Base-by-base conservation (phyloP, 805 yeast genomes). In the Candida adriatica region DNA sequence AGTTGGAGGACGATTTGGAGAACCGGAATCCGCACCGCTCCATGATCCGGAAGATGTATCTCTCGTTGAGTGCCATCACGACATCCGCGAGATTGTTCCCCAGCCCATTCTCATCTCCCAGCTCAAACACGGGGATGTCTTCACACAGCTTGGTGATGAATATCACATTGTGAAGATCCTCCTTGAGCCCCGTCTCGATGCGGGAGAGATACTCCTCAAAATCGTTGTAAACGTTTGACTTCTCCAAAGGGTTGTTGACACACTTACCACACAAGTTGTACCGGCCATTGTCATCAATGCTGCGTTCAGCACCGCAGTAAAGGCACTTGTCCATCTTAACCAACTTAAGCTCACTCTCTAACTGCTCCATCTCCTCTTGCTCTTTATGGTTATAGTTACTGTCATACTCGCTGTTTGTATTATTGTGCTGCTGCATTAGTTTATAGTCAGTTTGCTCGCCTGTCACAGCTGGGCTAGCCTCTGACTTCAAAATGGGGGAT, bases 201-300 rank as follows among this genome's bases (percentile, higher is more conserved):
- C 43, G 33, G 6, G 30, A 30, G 31, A 48, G 33, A 16, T 42
- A 48, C 8, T 33, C 16, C 5, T 37, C 37, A 22, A 46, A 48
- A 16, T 46, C 51, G 23, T 42, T 45, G 31, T 29, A 45, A 6
- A 48, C 49, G 26, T 45, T 43, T 19, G 37, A 41, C 34, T 42
- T 41, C 28, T 45, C 39, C 17, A 39, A 32, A n/a, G 53, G 52
- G 32, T 49, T 40, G 8, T 30, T 37, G 8, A 49, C 50, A 42
- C 55, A 48, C 33, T 42, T 43, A 4, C 43, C 49, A 38, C 53
- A 48, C 13, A 46, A 24, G 33, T 48, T 43, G 28, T 46, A 49
- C 14, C 51, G 48, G 13, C 53, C 54, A 26, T 48, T 48, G 26
- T 49, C 54, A n/a, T 46, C 36, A 16, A 48, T 38, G 14, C 40